Conservation (phyloP, 2,329 filamentous ascomycete species). For the Aspergillus cejpii region DNA sequence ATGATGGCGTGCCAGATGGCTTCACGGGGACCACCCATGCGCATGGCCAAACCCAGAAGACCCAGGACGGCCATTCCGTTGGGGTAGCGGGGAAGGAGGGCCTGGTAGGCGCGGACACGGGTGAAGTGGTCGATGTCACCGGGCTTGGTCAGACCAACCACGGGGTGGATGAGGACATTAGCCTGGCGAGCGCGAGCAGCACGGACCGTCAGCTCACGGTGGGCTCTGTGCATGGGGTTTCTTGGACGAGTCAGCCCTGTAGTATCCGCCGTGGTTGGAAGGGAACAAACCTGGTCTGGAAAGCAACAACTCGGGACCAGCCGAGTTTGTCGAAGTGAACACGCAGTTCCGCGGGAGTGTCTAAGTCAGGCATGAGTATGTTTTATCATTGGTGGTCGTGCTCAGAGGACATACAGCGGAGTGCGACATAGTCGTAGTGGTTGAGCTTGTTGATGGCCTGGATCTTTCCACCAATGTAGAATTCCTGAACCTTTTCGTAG, state of each 20-base stretch:
- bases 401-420: constrained; percentile 63
- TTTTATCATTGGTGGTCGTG: background rate
- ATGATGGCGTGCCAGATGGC: constrained; percentile 99
- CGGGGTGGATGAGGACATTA: constrained; percentile 97
- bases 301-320: constrained; percentile 95
- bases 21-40: constrained; percentile 97
- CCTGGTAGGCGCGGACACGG: constrained; percentile 96
- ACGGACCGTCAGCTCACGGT: constrained; percentile 94
- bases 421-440: constrained; percentile 97
- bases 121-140: constrained; percentile 99
- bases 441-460: constrained; percentile 91
- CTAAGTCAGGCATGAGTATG: constrained; percentile 38
- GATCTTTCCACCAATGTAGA: constrained; percentile 91
- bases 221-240: constrained; percentile 98
- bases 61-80: constrained; percentile 98
- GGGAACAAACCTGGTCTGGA: constrained; percentile 66
- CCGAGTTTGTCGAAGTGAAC: constrained; percentile 99
- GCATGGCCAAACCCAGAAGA: constrained; percentile 92
- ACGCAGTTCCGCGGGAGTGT: constrained; percentile 89
- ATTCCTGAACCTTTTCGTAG: constrained; percentile 70
- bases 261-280: background rate
- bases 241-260: constrained; percentile 33
- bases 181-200: constrained; percentile 92
- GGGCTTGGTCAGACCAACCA: constrained; percentile 96
- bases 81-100: constrained; percentile 89